Percentiles rank a stretch among this genome's conserved stretches.
phyloP scores from a whole-genome alignment of 176 grass and related monocot genomes.

The Oryza officinalis region DNA sequence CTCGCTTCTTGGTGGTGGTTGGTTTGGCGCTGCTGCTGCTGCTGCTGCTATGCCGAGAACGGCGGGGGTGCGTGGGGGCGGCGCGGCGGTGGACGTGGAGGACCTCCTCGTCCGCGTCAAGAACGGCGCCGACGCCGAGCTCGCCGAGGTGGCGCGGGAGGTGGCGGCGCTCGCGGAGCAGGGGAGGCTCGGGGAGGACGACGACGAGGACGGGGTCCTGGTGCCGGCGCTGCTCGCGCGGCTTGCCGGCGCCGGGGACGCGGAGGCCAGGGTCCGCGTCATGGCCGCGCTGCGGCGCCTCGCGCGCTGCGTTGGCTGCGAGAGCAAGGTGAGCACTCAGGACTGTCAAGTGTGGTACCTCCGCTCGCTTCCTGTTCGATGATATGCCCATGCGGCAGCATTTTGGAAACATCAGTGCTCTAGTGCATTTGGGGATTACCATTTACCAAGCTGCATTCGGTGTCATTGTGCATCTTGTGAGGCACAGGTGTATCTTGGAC shows the following conservation, averaged over 20 bases:
- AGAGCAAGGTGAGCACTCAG: conserved; percentile 59
- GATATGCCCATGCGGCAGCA: not conserved
- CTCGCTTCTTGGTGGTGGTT: not conserved
- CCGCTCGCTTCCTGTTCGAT: not conserved
- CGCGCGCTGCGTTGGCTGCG: conserved; percentile 20
- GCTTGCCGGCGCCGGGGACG: conserved; percentile 38
- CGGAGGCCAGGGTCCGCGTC: conserved; percentile 52
- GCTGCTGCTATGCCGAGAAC: conserved; percentile 36
- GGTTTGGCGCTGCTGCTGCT: not conserved
- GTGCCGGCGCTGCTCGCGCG: conserved; percentile 50
- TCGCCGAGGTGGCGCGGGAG: conserved; percentile 41
- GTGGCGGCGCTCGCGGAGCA: conserved; percentile 34
- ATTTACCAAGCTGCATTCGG: conserved; percentile 12
- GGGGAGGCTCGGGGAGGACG: conserved; percentile 50
- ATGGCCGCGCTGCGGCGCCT: conserved; percentile 59
- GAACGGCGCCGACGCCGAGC: conserved; percentile 43
- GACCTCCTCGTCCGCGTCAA: conserved; percentile 64
- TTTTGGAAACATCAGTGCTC: not conserved
- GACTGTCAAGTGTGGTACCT: not conserved
- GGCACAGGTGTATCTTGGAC: not conserved
- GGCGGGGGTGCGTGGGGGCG: not conserved
- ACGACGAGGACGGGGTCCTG: conserved; percentile 56
- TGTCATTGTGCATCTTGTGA: not conserved
- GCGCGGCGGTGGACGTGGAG: conserved; percentile 50
- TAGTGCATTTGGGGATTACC: not conserved